Base-by-base conservation (phyloP, 2,329 filamentous ascomycete genomes). In the Tolypocladium album region DNA sequence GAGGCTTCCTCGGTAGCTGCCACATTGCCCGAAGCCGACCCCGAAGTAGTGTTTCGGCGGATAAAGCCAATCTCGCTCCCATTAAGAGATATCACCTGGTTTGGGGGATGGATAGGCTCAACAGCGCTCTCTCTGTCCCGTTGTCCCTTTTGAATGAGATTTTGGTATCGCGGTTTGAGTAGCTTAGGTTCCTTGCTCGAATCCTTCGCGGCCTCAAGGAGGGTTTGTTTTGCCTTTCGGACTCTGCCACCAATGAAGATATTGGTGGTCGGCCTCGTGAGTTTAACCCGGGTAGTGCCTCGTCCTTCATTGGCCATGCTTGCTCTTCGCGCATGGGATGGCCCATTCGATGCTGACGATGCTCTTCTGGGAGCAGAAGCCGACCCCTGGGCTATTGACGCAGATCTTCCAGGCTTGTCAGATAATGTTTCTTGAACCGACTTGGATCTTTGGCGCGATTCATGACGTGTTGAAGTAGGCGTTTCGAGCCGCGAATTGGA, bases 241-340 rank as follows among this genome's bases (percentile, higher is more conserved):
- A 64, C 68, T 60, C 71, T 79, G 2, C 80, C 79, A 12, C 72
- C 72, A 8, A 68, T 63, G 56, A 83, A 83, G 1, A 83, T 74
- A 60, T 82, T 83, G 38, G 59, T 59, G 36, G 59, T 62, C 7
- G 52, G 3, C 17, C 11, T 20, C 9, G 27, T 5, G 20, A 36
- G 17, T 13, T 36, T 36, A 4, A 4, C 12, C 11, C 11, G 31
- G 3, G 20, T 55, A 36, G 4, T 34, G 42, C 20, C 15, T 47
- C 31, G 50, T n/a, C 38, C 31, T 36, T 43, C 38, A n/a, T 36
- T 45, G 56, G 55, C 38, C 40, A 22, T 13, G 22, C 5, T 56
- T 31, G n/a, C n/a, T 20, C 15, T 36, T 53, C 20, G 50, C 9
- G 50, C 20, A 8, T 22, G 31, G 36, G n/a, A 38, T 20, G 20